Conservation (phyloP, 352 stramenopile genomes). For the Peronospora belbahrii region DNA sequence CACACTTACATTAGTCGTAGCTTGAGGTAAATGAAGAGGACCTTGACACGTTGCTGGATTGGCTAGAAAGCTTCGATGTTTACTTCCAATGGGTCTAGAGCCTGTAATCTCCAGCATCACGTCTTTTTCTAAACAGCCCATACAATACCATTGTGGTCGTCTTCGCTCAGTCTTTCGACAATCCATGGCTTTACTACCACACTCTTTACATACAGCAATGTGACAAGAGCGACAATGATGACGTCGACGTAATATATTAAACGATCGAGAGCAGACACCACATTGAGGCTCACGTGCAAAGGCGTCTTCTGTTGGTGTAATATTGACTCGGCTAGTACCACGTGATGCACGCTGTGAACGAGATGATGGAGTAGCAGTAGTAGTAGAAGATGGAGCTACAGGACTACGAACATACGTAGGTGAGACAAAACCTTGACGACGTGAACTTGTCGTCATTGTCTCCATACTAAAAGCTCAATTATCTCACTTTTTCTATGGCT, state of each 20-base stretch:
- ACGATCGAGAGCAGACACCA: slow-evolving; percentile 66
- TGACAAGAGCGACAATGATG: slow-evolving; percentile 82
- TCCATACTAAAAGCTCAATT: no score
- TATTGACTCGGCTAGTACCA: slow-evolving; percentile 30
- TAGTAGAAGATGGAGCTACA: slow-evolving; percentile 6
- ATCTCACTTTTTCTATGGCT: no score
- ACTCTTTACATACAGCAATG: slow-evolving; percentile 81
- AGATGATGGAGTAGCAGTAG: slow-evolving; percentile 11
- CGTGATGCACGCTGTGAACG: slow-evolving; percentile 28
- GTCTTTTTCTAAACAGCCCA: slow-evolving; percentile 55
- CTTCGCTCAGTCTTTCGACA: slow-evolving; percentile 38
- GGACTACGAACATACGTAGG: slow-evolving; percentile 23
- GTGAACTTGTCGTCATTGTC: no score
- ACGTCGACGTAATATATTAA: slow-evolving; percentile 73
- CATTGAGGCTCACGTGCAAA: slow-evolving; percentile 74
- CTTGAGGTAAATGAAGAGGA: slow-evolving; percentile 24
- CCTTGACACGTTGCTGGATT: slow-evolving; percentile 27
- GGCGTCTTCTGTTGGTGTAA: slow-evolving; percentile 33
- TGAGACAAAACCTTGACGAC: slow-evolving; percentile 25
- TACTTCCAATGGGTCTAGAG: slow-evolving; percentile 36
- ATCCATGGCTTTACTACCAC: slow-evolving; percentile 70
- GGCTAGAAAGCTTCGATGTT: slow-evolving; percentile 68
- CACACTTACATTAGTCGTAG: slow-evolving; percentile 46
- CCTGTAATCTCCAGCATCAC: slow-evolving; percentile 59
- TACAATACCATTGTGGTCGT: slow-evolving; percentile 76